These are phyloP conservation scores for Leishmania tropica DNA, from an alignment of 208 protist genomes.

Conservation along the genomic window DNA sequence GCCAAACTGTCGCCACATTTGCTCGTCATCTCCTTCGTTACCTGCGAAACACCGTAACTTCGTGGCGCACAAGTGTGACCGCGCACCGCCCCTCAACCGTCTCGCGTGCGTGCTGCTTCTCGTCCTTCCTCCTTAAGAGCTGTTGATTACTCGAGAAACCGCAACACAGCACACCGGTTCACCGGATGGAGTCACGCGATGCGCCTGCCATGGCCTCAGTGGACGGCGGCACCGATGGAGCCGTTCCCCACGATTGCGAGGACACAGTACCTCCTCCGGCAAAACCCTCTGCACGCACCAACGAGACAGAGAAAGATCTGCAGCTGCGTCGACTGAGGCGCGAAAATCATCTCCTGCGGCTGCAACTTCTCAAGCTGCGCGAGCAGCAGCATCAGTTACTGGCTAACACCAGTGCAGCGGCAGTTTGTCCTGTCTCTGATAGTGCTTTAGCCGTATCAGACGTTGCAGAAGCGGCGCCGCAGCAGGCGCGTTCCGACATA, in stretches of 20 bases:
- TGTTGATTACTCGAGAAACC: too few species aligned
- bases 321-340: slow-evolving; percentile 30
- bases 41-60: background rate
- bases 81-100: too few species aligned
- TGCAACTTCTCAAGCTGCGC: slow-evolving; percentile 49
- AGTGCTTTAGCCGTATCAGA: background rate
- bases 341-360: slow-evolving; percentile 59
- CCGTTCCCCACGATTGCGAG: background rate
- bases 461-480: background rate
- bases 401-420: background rate
- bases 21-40: background rate
- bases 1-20: background rate
- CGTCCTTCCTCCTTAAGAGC: too few species aligned
- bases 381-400: slow-evolving; percentile 28
- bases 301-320: slow-evolving; percentile 6
- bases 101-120: too few species aligned
- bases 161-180: too few species aligned
- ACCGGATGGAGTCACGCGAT: slow-evolving; percentile 3
- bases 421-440: background rate
- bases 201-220: background rate
- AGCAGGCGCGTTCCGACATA: background rate
- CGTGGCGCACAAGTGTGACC: background rate
- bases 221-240: background rate
- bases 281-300: background rate
- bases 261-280: background rate